Evolutionary conservation across 352 stramenopile genomes (phyloP), one percentile per base, ranked within the genome.

Genomic region (Globisporangium lucens): DNA sequence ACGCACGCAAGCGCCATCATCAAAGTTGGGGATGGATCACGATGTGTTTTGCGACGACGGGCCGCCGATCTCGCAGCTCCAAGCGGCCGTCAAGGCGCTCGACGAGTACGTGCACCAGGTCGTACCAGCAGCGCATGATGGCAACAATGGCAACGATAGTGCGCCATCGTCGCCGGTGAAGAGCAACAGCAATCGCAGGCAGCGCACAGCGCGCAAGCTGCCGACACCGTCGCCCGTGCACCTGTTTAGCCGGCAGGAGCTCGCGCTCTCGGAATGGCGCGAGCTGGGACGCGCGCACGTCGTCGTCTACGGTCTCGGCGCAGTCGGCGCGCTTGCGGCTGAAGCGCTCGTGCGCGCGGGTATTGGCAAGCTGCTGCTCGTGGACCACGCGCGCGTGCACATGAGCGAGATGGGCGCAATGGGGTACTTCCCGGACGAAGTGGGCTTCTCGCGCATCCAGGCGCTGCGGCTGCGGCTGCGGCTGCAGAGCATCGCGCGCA

Each of bases 21-120:
- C 24, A 24, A 24, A 24, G 24, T 24, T 4, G 41, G 41, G 20
- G 66, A 82, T 76, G 73, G 58, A 76, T 62, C 70, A 72, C 47
- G 76, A 83, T 56, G 67, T 72, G 17, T 80, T 83, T 63, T 73
- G 70, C 56, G 74, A 84, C 59, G 76, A 84, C 60, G 74, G 76
- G 9, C 74, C 76, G 38, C 74, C 74, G 38, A 75, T 84, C 65
- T 63, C 69, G 51, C 75, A 80, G 63, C 69, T 82, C 2, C 77
- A 82, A 52, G 75, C 70, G 3, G 76, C 76, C 20, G 67, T 77
- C 43, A 70, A 69, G 20, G 70, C 70, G n/a, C 73, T 82, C 10
- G 73, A 82, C 10, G 61, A 67, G n/a, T 79, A 76, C 52, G 75
- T 82, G 51, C 75, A 74, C 24, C 41, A 66, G 46, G 53, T 69